Conservation (phyloP, 2,329 filamentous ascomycete genomes). For the Bipolaris cookei region DNA sequence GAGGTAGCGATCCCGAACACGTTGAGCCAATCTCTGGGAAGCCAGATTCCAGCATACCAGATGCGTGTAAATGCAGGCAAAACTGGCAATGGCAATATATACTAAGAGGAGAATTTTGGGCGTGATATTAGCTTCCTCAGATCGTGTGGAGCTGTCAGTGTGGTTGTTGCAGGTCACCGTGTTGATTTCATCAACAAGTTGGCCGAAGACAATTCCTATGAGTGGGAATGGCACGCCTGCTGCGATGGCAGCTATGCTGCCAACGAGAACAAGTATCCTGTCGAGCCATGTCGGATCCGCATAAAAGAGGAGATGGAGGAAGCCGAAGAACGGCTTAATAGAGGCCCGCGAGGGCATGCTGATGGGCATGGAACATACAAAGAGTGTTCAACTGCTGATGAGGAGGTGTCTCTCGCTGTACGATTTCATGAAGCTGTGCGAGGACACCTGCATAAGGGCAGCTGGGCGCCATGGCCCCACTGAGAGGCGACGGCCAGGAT, state of each 20-base stretch:
- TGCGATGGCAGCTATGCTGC: slow-evolving; percentile 57
- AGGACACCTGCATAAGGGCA: slow-evolving; percentile 23
- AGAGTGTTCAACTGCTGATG: slow-evolving; percentile 18
- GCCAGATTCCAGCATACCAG: slow-evolving; percentile 68
- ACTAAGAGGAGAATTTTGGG: slow-evolving; percentile 66
- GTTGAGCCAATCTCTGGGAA: slow-evolving; percentile 67
- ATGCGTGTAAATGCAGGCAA: slow-evolving; percentile 69
- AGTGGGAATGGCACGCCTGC: slow-evolving; percentile 69
- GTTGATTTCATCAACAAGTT: slow-evolving; percentile 68
- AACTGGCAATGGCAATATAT: slow-evolving; percentile 68
- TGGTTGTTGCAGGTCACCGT: slow-evolving; percentile 58
- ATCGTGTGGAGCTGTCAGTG: slow-evolving; percentile 23
- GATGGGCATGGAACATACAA: slow-evolving; percentile 34
- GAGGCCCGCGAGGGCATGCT: slow-evolving; percentile 36
- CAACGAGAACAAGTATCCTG: slow-evolving; percentile 46
- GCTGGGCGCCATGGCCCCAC: slow-evolving; percentile 28
- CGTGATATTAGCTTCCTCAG: slow-evolving; percentile 56
- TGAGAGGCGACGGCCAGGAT: slow-evolving; percentile 32
- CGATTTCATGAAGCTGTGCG: slow-evolving; percentile 30
- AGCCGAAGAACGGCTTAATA: slow-evolving; percentile 41
- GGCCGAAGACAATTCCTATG: slow-evolving; percentile 68
- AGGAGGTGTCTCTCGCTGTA: slow-evolving; percentile 20
- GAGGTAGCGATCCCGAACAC: slow-evolving; percentile 67
- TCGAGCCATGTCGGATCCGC: slow-evolving; percentile 48
- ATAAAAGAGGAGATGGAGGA: slow-evolving; percentile 45